Conservation (phyloP, 371 early-diverging fungal species). For the Zychaea mexicana region DNA sequence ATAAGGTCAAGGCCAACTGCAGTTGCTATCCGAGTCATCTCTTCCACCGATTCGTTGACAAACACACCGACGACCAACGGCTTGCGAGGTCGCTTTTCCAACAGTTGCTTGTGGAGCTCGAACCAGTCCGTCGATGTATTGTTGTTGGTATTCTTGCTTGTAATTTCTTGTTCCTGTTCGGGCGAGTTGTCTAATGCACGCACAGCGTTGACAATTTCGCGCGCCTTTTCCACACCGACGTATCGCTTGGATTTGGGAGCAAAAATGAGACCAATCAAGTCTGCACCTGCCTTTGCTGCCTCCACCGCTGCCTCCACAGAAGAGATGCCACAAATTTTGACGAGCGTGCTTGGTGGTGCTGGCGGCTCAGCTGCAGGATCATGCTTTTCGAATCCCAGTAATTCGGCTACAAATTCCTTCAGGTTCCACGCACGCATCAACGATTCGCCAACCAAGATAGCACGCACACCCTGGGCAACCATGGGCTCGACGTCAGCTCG, state of each 20-base stretch:
- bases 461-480: slow-evolving; percentile 72
- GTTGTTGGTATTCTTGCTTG: not conserved
- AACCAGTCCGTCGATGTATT: slow-evolving; percentile 56
- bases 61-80: slow-evolving; percentile 95
- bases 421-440: slow-evolving; percentile 88
- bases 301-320: slow-evolving; percentile 79
- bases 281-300: slow-evolving; percentile 83
- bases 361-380: slow-evolving; percentile 12
- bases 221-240: slow-evolving; percentile 62
- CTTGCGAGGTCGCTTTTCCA: slow-evolving; percentile 51
- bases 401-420: slow-evolving; percentile 69
- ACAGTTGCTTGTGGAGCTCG: slow-evolving; percentile 45
- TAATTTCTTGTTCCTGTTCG: not conserved
- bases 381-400: slow-evolving; percentile 54
- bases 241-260: slow-evolving; percentile 69
- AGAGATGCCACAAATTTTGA: slow-evolving; percentile 93
- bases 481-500: slow-evolving; percentile 87
- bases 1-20: slow-evolving; percentile 82
- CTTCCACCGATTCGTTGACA: slow-evolving; percentile 77
- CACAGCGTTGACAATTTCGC: slow-evolving; percentile 67
- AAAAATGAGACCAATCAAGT: slow-evolving; percentile 92
- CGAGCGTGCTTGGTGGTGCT: slow-evolving; percentile 34
- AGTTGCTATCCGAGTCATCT: slow-evolving; percentile 71
- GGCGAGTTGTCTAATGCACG: slow-evolving; percentile 35
- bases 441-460: slow-evolving; percentile 94